Percentiles rank a stretch among this genome's conserved stretches.
Conservation (phyloP, 164 flowering plant genomes). For the Litsea cubeba region DNA sequence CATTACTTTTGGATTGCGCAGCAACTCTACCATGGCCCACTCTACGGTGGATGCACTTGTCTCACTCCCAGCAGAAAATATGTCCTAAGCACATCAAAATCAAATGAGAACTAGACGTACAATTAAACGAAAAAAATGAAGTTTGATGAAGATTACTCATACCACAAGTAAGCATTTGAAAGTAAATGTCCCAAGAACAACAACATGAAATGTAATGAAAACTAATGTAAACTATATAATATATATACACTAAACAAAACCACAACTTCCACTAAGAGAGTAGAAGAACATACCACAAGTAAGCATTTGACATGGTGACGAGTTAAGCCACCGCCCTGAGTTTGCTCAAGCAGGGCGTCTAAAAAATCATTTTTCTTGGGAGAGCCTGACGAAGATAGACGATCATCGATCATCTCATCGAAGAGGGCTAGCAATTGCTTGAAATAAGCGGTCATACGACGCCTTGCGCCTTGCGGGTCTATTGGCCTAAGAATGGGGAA, state of each 20-base stretch:
- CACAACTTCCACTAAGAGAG: background rate
- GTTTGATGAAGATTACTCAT: background rate
- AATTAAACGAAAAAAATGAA: background rate
- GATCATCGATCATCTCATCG: slow-evolving; percentile 9
- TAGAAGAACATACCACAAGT: background rate
- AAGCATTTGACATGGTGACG: background rate
- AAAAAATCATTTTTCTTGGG: background rate
- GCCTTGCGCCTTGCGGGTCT: slow-evolving; percentile 16
- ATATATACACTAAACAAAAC: background rate
- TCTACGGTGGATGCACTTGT: background rate
- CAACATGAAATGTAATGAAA: too few species aligned
- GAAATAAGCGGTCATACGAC: background rate
- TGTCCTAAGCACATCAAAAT: background rate
- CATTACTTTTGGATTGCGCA: background rate
- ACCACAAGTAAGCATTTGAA: background rate
- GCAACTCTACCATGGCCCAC: slow-evolving; percentile 6
- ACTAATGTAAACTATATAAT: background rate
- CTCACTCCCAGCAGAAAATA: background rate
- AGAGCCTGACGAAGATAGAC: background rate
- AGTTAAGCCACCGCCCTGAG: background rate
- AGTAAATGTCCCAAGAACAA: too few species aligned
- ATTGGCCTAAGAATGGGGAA: slow-evolving; percentile 11
- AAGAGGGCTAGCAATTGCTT: slow-evolving; percentile 3
- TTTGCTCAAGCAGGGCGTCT: slow-evolving; percentile 1
- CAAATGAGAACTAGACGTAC: background rate